These are phyloP conservation scores for Aechmea fasciata DNA, from an alignment of 176 grass and related monocot species.

Conservation along the genomic window DNA sequence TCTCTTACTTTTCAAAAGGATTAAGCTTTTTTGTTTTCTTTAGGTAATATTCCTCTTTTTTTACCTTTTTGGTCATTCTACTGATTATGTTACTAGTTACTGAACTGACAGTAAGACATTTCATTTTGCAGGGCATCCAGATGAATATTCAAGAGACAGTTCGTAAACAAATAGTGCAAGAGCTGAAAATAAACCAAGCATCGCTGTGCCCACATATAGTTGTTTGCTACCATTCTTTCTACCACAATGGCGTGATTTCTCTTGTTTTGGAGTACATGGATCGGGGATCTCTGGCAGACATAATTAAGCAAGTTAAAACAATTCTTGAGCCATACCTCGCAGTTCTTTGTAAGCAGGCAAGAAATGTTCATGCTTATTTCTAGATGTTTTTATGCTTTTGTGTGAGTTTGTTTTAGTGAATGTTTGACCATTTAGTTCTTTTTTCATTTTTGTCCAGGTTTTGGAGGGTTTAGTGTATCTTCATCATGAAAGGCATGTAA, in stretches of 20 bases:
- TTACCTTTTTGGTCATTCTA: background rate
- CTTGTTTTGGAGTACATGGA: constrained; percentile 98
- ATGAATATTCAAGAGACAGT: constrained; percentile 96
- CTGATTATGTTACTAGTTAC: background rate
- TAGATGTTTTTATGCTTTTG: background rate
- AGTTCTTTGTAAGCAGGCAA: constrained; percentile 88
- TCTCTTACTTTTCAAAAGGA: no score
- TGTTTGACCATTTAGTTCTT: constrained; percentile 1
- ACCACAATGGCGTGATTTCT: constrained; percentile 98
- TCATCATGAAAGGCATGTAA: constrained; percentile 93
- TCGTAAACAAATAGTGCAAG: constrained; percentile 94
- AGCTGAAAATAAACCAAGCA: constrained; percentile 98
- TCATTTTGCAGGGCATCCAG: constrained; percentile 63
- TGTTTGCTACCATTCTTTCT: constrained; percentile 88
- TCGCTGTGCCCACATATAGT: constrained; percentile 65
- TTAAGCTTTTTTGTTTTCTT: no score
- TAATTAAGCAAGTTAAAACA: constrained; percentile 94
- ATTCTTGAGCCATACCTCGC: constrained; percentile 94
- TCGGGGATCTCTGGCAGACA: constrained; percentile 79
- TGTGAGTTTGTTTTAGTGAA: background rate
- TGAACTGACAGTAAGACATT: constrained; percentile 4
- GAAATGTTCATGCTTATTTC: background rate
- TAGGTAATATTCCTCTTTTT: no score
- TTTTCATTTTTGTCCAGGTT: constrained; percentile 45
- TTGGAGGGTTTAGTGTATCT: constrained; percentile 87